Conservation (phyloP, 208 protist species). For the Novymonas esmeraldas region DNA sequence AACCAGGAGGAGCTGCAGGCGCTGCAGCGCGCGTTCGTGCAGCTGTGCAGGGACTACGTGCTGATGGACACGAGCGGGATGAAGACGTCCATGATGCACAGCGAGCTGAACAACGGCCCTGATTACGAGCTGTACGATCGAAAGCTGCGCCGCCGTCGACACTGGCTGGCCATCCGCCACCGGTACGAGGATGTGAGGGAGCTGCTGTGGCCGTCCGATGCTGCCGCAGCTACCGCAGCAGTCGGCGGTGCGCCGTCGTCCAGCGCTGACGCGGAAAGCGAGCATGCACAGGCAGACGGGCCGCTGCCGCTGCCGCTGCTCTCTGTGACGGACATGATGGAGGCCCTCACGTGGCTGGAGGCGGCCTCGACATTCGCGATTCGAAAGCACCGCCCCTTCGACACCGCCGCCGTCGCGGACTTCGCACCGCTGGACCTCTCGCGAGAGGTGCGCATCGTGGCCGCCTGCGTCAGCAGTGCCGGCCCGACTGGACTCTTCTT, state of each 20-base stretch:
- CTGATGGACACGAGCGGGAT: slow-evolving; percentile 88
- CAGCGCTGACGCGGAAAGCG: too few species aligned
- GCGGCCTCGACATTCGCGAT: slow-evolving; percentile 84
- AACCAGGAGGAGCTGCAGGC: slow-evolving; percentile 28
- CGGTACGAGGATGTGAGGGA: slow-evolving; percentile 71
- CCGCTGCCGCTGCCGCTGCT: slow-evolving; percentile 29
- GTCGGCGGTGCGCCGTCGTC: too few species aligned
- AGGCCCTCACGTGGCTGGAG: slow-evolving; percentile 77
- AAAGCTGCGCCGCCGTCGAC: slow-evolving; percentile 61
- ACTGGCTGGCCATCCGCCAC: slow-evolving; percentile 84
- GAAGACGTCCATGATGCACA: slow-evolving; percentile 66
- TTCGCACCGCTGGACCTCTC: slow-evolving; percentile 69
- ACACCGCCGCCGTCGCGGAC: slow-evolving; percentile 40
- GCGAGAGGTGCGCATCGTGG: slow-evolving; percentile 65
- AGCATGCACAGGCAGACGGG: not conserved
- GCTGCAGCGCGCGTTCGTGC: slow-evolving; percentile 53
- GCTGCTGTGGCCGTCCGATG: slow-evolving; percentile 73
- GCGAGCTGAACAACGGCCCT: slow-evolving; percentile 81
- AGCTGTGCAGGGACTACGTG: slow-evolving; percentile 77
- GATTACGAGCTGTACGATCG: slow-evolving; percentile 89
- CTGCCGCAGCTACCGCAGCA: not conserved
- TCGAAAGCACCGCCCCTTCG: slow-evolving; percentile 64
- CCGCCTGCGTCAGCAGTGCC: slow-evolving; percentile 18
- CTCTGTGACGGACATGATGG: slow-evolving; percentile 59
- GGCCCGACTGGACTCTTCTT: not conserved